A percentile compares a stretch with the other conserved stretches of the same genome.
Conservation (phyloP, 1,284 basidiomycete genomes). For the Moesziomyces sp. region DNA sequence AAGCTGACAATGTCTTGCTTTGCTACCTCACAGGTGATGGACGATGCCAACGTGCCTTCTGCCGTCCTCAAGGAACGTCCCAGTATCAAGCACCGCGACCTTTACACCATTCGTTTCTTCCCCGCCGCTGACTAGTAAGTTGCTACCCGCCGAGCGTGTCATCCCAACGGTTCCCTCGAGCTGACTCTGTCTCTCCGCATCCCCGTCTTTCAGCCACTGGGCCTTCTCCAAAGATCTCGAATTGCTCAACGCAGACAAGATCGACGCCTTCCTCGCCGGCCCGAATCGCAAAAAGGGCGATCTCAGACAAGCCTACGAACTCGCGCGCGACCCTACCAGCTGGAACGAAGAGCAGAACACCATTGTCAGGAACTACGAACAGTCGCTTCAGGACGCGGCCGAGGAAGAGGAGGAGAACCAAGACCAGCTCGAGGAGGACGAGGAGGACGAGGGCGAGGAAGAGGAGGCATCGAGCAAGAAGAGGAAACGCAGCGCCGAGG, state of each 20-base stretch:
- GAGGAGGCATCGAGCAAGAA: slow-evolving; percentile 68
- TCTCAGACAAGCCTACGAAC: slow-evolving; percentile 81
- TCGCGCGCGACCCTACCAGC: slow-evolving; percentile 81
- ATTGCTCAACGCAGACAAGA: slow-evolving; percentile 80
- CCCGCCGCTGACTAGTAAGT: slow-evolving; percentile 90
- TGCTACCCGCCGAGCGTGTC: slow-evolving; percentile 1
- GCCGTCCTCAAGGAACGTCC: slow-evolving; percentile 78
- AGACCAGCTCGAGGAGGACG: slow-evolving; percentile 71
- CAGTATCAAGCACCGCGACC: slow-evolving; percentile 75
- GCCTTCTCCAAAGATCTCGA: slow-evolving; percentile 83
- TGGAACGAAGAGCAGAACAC: slow-evolving; percentile 60
- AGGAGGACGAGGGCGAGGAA: slow-evolving; percentile 77
- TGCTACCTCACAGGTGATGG: slow-evolving; percentile 75
- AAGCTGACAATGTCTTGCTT: neutral
- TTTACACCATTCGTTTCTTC: slow-evolving; percentile 87
- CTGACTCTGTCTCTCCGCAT: slow-evolving; percentile 3
- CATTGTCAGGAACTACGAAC: slow-evolving; percentile 50
- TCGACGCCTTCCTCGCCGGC: slow-evolving; percentile 82
- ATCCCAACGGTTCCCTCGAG: neutral
- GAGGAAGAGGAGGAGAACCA: slow-evolving; percentile 72
- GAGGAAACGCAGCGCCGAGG: slow-evolving; percentile 36
- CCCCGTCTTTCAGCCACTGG: slow-evolving; percentile 77
- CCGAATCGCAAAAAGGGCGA: slow-evolving; percentile 78
- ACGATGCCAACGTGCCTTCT: slow-evolving; percentile 75
- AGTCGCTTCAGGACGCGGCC: slow-evolving; percentile 73